Percentiles rank a stretch among this genome's conserved stretches.
Evolutionary conservation across 495 filamentous ascomycete species (phyloP).

Genomic region (Evansstolkia leycettana): DNA sequence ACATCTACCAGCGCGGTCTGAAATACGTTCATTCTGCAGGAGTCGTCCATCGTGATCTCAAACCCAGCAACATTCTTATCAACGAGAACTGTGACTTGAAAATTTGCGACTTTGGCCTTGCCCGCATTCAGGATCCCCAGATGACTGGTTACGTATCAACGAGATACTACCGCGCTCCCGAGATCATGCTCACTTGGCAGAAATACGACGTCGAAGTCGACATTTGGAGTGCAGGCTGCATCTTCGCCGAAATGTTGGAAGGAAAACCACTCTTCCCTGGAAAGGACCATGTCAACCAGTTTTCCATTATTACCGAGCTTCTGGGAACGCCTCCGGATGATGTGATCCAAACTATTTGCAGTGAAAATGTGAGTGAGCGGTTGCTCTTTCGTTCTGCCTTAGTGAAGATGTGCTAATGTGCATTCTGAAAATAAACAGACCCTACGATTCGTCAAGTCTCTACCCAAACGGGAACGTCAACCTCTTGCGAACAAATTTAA

Average conservation of each 20-base stretch:
- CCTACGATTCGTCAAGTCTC: conserved; percentile 89
- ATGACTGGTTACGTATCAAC: conserved; percentile 99
- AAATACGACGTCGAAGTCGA: conserved; percentile 99
- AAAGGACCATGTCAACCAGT: conserved; percentile 99
- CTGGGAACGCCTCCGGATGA: conserved; percentile 97
- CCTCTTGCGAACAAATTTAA: conserved; percentile 86
- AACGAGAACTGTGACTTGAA: conserved; percentile 99
- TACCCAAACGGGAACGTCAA: conserved; percentile 90
- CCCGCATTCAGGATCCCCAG: conserved; percentile 97
- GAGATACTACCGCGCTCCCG: conserved; percentile 93
- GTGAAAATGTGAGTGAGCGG: conserved; percentile 81
- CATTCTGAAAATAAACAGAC: conserved; percentile 49
- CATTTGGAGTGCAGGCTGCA: conserved; percentile 98
- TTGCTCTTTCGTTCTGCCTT: not conserved
- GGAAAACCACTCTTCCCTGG: conserved; percentile 97
- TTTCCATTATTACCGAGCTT: conserved; percentile 97
- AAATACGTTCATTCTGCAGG: conserved; percentile 99
- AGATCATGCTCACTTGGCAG: conserved; percentile 99
- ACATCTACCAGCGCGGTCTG: conserved; percentile 63
- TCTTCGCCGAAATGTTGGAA: conserved; percentile 98
- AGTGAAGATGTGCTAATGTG: not conserved
- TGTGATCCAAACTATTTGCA: conserved; percentile 96
- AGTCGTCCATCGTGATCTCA: conserved; percentile 93
- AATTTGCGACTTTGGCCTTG: conserved; percentile 97
- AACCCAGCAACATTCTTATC: conserved; percentile 96